A percentile compares a stretch with the other conserved stretches of the same genome.
phyloP scores from a whole-genome alignment of 495 filamentous ascomycete species.

The Acidomyces sp. region DNA sequence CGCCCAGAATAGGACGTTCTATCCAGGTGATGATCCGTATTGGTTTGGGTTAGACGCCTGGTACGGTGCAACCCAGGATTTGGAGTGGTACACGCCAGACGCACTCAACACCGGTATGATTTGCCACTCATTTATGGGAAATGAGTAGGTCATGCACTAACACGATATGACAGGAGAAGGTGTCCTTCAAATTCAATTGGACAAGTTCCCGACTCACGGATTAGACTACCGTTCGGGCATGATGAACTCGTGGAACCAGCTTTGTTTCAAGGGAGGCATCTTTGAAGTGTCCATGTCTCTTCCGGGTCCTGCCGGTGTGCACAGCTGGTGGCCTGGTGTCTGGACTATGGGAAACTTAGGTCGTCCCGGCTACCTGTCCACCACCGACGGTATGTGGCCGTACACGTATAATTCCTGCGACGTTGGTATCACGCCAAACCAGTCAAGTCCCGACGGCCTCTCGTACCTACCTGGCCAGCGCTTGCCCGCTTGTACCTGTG shows the following conservation, averaged over 20 bases:
- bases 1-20: constrained; percentile 56
- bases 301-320: constrained; percentile 52
- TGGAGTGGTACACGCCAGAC: constrained; percentile 79
- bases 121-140: not conserved
- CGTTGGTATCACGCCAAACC: constrained; percentile 64
- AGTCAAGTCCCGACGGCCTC: constrained; percentile 54
- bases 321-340: constrained; percentile 70
- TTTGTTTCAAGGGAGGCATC: constrained; percentile 64
- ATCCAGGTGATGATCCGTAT: constrained; percentile 59
- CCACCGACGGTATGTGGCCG: constrained; percentile 38
- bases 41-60: constrained; percentile 61
- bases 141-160: not conserved
- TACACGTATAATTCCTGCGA: constrained; percentile 69
- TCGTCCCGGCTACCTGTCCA: constrained; percentile 25
- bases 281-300: constrained; percentile 68
- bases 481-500: constrained; percentile 57
- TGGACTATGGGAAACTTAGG: constrained; percentile 45
- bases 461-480: constrained; percentile 62
- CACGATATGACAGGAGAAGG: constrained; percentile 36
- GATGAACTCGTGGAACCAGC: constrained; percentile 69
- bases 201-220: constrained; percentile 53
- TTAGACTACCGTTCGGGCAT: constrained; percentile 67
- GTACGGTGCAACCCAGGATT: constrained; percentile 66
- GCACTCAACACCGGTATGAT: constrained; percentile 44
- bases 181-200: constrained; percentile 52